Base-by-base conservation (phyloP, 23 red algal genomes). In the Agarophyton chilense region DNA sequence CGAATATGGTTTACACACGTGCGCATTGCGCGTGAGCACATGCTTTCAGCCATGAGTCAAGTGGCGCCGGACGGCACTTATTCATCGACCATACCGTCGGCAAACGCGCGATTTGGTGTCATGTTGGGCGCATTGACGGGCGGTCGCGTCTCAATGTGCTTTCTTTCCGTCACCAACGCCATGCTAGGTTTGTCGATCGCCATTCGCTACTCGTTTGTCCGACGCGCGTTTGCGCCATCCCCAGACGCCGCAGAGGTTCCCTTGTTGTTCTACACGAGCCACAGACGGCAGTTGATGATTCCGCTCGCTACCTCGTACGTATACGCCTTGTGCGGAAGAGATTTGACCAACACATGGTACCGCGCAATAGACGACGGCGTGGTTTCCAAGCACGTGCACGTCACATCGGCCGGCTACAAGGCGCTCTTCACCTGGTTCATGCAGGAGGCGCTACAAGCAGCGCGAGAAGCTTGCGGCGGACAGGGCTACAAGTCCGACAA, bases 1-100 rank as follows among this genome's bases (percentile, higher is more conserved):
- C 91, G 97, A 39, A 99, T 99, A 52, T 99, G 97, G 93, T 99
- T 99, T 91, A 88, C 92, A 21, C 78, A 94, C 52, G 83, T 94
- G 36, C 62, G 77, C 22, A 68, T 99, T 10, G 90, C 90, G 28
- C 79, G 90, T n/a, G 31, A 42, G 47, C 70, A 94, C 34, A 92
- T 96, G 93, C 78, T 96, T 1, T 82, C 76, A 2, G 57, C 85
- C 10, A 77, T 81, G 35, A 72, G 72, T n/a, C 44, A 35, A 12
- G 89, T 99, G 11, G 53, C 80, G 17, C 70, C 86, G 9, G 57
- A 90, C 41, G 97, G 97, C 44, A 79, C 56, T 40, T 99, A 96
- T 72, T 65, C 67, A 14, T 94, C 93, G 1, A 58, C 78, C 34
- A 86, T 83, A 49, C 72, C 92, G 70, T 84, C 92, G 47, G 64